phyloP scores from a whole-genome alignment of 768 basidiomycete species.

The Tulasnella sp. region DNA sequence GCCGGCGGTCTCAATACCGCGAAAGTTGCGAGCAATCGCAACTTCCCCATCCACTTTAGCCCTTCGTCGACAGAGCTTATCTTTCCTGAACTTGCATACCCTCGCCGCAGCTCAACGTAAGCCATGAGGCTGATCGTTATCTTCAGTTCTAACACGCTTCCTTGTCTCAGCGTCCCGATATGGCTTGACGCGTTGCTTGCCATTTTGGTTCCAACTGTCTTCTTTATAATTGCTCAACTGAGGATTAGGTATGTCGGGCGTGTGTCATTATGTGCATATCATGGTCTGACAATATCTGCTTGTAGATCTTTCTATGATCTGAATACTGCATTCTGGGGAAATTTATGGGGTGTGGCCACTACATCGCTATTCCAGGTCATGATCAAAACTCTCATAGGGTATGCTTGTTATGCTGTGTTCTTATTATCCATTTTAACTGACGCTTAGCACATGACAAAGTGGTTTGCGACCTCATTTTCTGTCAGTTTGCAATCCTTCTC shows the following conservation, averaged over 20 bases:
- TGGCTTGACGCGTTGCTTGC: neutral
- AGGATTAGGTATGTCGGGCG: neutral
- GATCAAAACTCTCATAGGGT: neutral
- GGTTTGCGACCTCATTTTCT: neutral
- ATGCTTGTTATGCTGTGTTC: neutral
- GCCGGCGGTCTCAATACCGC: too few species aligned
- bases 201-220: neutral
- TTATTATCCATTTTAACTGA: neutral
- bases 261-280: neutral
- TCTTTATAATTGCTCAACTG: neutral
- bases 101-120: neutral
- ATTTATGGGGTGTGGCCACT: neutral
- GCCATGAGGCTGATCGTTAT: neutral
- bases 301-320: neutral
- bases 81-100: neutral
- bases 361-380: slow-evolving; percentile 1
- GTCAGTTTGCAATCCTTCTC: neutral
- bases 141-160: neutral
- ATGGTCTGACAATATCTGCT: neutral
- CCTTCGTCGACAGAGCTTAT: neutral
- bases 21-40: too few species aligned
- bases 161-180: neutral
- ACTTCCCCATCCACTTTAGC: too few species aligned
- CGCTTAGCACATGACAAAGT: too few species aligned
- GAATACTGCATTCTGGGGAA: neutral